A percentile compares a stretch with the other conserved stretches of the same genome.
Conservation (phyloP, 495 filamentous ascomycete species). For the Penicillium paxilli region DNA sequence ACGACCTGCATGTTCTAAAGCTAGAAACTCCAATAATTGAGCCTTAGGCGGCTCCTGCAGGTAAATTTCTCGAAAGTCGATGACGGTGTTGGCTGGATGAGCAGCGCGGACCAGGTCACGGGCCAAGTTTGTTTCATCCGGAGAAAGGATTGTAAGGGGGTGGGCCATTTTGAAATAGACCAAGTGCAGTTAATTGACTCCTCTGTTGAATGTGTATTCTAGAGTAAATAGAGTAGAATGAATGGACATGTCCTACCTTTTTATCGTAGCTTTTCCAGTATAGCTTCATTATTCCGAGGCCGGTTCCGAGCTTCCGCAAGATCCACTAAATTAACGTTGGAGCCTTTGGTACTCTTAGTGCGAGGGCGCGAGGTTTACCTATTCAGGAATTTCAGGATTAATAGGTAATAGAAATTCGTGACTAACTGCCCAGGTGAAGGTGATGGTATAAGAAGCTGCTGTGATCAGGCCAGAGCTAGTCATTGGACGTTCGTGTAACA, state of each 20-base stretch:
- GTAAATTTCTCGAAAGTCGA: conserved; percentile 55
- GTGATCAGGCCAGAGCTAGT: no score
- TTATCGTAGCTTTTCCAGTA: not conserved
- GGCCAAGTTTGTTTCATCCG: conserved; percentile 47
- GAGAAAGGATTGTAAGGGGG: conserved; percentile 47
- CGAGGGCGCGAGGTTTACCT: not conserved
- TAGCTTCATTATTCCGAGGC: no score
- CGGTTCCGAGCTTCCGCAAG: not conserved
- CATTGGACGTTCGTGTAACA: no score
- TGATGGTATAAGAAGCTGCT: no score
- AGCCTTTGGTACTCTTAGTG: not conserved
- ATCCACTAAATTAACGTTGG: not conserved
- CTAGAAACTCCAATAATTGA: conserved; percentile 47
- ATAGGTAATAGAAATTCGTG: not conserved
- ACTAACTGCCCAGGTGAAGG: no score
- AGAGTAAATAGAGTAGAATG: no score
- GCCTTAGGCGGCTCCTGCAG: conserved; percentile 53
- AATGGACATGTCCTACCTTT: not conserved
- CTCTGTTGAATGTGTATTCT: no score
- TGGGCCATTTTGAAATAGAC: conserved; percentile 38
- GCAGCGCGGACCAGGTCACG: conserved; percentile 44
- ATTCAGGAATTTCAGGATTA: not conserved
- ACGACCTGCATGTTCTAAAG: conserved; percentile 49
- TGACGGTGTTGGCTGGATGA: conserved; percentile 41
- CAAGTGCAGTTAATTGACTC: no score